These are phyloP conservation scores for Chytridiales sp. DNA, from an alignment of 371 early-diverging fungal species.

Conservation along the genomic window DNA sequence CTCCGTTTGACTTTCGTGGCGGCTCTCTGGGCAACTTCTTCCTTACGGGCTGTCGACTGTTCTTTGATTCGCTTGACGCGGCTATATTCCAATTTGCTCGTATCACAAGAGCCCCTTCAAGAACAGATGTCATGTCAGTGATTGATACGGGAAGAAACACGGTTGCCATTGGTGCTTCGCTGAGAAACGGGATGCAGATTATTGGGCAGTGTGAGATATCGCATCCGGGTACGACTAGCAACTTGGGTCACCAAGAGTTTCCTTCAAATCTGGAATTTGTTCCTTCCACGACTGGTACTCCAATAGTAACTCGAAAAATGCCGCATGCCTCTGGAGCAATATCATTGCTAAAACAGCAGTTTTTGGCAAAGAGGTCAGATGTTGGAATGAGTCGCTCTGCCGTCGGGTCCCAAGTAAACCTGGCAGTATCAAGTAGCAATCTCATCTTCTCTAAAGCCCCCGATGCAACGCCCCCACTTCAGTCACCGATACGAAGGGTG, in stretches of 20 bases:
- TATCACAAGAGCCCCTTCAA: conserved; percentile 59
- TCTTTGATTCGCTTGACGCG: conserved; percentile 66
- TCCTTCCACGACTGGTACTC: conserved; percentile 2
- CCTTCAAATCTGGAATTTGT: background rate
- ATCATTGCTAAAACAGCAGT: background rate
- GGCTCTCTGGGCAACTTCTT: conserved; percentile 77
- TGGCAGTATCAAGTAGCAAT: no score
- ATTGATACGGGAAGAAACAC: conserved; percentile 57
- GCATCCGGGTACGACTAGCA: conserved; percentile 52
- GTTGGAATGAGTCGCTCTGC: background rate
- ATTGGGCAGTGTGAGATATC: conserved; percentile 70
- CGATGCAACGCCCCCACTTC: conserved; percentile 41
- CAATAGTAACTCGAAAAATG: background rate
- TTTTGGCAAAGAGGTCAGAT: no score
- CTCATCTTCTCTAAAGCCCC: conserved; percentile 53
- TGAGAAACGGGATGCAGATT: conserved; percentile 56
- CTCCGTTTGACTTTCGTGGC: conserved; percentile 64
- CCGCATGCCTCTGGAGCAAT: background rate
- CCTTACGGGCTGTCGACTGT: conserved; percentile 68
- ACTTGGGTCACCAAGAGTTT: background rate
- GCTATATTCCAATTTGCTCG: conserved; percentile 66
- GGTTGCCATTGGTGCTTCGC: conserved; percentile 60
- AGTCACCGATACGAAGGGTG: conserved; percentile 61
- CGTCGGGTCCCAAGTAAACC: no score
- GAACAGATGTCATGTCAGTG: conserved; percentile 60